Percentiles rank a stretch among this genome's conserved stretches.
phyloP scores from a whole-genome alignment of 441 rosid genomes.

The Melastoma candidum region DNA sequence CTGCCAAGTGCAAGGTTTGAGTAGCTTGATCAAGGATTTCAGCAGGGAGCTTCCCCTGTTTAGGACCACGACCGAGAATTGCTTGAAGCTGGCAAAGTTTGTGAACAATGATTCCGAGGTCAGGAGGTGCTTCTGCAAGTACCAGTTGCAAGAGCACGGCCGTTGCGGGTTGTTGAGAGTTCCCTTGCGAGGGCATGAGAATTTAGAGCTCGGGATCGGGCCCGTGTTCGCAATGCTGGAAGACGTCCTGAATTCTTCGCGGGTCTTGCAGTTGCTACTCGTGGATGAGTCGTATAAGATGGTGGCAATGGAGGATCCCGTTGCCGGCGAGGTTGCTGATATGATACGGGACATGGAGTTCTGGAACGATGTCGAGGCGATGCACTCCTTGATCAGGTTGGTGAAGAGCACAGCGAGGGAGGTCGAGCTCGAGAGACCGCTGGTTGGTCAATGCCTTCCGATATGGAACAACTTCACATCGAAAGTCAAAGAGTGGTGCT shows the following conservation, averaged over 20 bases:
- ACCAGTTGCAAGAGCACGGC: slow-evolving; percentile 74
- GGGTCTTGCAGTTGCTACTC: slow-evolving; percentile 59
- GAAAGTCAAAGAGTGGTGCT: slow-evolving; percentile 83
- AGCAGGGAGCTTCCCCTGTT: slow-evolving; percentile 68
- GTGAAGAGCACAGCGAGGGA: slow-evolving; percentile 74
- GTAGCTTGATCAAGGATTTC: slow-evolving; percentile 67
- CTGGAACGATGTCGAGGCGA: slow-evolving; percentile 86
- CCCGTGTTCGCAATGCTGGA: slow-evolving; percentile 56
- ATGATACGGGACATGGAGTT: slow-evolving; percentile 75
- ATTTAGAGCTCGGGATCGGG: slow-evolving; percentile 26
- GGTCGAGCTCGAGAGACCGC: slow-evolving; percentile 77
- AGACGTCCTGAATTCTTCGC: slow-evolving; percentile 61
- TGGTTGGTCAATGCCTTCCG: slow-evolving; percentile 84
- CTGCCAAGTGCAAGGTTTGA: slow-evolving; percentile 82
- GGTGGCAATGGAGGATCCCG: slow-evolving; percentile 60
- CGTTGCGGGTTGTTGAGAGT: slow-evolving; percentile 42
- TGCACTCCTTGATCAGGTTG: slow-evolving; percentile 62
- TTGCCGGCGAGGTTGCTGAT: slow-evolving; percentile 63
- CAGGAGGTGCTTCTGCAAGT: slow-evolving; percentile 58
- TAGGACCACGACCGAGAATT: slow-evolving; percentile 49
- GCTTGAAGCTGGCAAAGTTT: slow-evolving; percentile 62
- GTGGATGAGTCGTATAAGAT: slow-evolving; percentile 67
- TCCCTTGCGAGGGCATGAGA: slow-evolving; percentile 40
- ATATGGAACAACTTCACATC: slow-evolving; percentile 81
- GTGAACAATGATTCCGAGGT: slow-evolving; percentile 56